phyloP scores from a whole-genome alignment of 768 basidiomycete species.

The Suillus americanus region DNA sequence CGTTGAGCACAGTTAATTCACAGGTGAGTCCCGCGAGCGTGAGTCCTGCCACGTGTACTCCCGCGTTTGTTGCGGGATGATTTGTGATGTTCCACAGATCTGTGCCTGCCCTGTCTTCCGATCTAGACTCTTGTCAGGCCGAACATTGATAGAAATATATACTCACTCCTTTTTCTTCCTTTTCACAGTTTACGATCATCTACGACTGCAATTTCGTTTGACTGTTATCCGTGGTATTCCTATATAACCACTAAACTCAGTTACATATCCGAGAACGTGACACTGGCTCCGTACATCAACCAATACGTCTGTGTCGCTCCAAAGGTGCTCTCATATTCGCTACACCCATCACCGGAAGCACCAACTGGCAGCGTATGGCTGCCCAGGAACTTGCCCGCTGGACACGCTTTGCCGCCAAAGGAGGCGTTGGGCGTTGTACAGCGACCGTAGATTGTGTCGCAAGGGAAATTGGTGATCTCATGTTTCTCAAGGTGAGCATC shows the following conservation, averaged over 20 bases:
- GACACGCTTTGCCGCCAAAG: slow-evolving; percentile 83
- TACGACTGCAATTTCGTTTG: background rate
- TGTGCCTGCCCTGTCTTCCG: slow-evolving; percentile 1
- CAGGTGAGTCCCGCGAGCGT: background rate
- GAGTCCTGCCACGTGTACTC: background rate
- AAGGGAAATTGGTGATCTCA: slow-evolving; percentile 71
- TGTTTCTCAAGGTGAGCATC: slow-evolving; percentile 75
- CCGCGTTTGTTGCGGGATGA: background rate
- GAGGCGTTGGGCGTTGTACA: slow-evolving; percentile 80
- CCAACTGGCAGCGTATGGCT: slow-evolving; percentile 46
- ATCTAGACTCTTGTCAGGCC: background rate
- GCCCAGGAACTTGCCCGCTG: slow-evolving; percentile 72
- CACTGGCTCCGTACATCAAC: background rate
- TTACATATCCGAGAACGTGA: slow-evolving; percentile 1
- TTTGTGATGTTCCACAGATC: background rate
- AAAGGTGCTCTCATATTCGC: background rate
- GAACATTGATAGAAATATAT: background rate
- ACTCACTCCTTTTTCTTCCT: background rate
- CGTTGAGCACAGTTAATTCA: background rate
- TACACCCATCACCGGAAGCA: background rate
- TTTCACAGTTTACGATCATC: background rate
- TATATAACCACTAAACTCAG: background rate
- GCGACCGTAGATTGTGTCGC: slow-evolving; percentile 76
- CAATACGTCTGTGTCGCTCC: background rate
- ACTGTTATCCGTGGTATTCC: background rate